Evolutionary conservation across 2,329 filamentous ascomycete species (phyloP).

Genomic region (Atkinsonella hypoxylon): DNA sequence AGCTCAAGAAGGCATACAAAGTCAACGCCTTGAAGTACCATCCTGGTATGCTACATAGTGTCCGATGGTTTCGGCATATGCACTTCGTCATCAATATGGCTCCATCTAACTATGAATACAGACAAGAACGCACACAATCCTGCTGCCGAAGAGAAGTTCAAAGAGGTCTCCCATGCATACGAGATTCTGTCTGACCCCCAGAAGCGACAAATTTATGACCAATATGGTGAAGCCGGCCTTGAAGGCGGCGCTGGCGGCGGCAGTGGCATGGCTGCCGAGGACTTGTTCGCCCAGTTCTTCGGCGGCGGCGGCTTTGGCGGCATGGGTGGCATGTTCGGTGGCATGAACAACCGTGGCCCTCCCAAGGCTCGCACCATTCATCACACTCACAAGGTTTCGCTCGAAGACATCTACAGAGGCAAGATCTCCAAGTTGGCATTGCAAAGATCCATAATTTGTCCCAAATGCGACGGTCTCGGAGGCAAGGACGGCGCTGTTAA

Average conservation of each 20-base stretch:
- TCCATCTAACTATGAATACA: slow-evolving; percentile 22
- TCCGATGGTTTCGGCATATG: slow-evolving; percentile 7
- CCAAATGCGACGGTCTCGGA: slow-evolving; percentile 85
- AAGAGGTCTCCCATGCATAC: slow-evolving; percentile 91
- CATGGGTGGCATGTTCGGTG: slow-evolving; percentile 66
- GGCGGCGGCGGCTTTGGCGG: slow-evolving; percentile 54
- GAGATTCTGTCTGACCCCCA: slow-evolving; percentile 86
- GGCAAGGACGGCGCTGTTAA: slow-evolving; percentile 98
- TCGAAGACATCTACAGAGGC: slow-evolving; percentile 96
- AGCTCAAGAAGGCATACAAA: slow-evolving; percentile 88
- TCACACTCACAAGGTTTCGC: slow-evolving; percentile 94
- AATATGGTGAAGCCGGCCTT: slow-evolving; percentile 94
- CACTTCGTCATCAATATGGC: background rate
- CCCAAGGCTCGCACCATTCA: slow-evolving; percentile 88
- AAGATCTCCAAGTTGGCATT: slow-evolving; percentile 96
- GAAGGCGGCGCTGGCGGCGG: slow-evolving; percentile 71
- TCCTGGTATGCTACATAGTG: slow-evolving; percentile 49
- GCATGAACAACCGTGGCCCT: slow-evolving; percentile 66
- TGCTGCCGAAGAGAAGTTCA: slow-evolving; percentile 93
- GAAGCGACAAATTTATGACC: slow-evolving; percentile 87
- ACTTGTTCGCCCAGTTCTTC: slow-evolving; percentile 96
- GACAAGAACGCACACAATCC: slow-evolving; percentile 97
- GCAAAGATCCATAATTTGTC: slow-evolving; percentile 94
- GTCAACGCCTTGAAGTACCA: slow-evolving; percentile 73
- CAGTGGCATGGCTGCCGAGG: slow-evolving; percentile 86